These are phyloP conservation scores for Cryphonectria carpinicola DNA, from an alignment of 2,329 filamentous ascomycete species.

Conservation along the genomic window DNA sequence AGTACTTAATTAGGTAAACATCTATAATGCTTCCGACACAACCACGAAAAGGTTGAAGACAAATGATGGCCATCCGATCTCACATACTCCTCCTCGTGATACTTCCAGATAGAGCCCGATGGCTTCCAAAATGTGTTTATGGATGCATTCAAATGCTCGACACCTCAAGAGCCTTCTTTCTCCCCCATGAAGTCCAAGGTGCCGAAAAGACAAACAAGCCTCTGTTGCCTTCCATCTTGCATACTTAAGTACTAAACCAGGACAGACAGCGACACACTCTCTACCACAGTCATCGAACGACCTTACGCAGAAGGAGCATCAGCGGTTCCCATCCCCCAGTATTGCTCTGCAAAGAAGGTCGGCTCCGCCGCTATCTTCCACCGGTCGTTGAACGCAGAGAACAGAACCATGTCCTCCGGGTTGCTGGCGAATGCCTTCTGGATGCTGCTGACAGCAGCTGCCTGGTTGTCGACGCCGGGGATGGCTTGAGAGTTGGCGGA, in stretches of 20 bases:
- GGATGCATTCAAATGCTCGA: not conserved
- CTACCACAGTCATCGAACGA: not conserved
- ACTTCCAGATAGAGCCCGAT: not conserved
- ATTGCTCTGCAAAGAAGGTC: constrained; percentile 74
- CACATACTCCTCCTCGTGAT: not conserved
- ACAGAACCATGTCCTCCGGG: constrained; percentile 65
- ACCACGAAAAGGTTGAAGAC: not conserved
- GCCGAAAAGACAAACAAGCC: not conserved
- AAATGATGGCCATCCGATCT: not conserved
- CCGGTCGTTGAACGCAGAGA: constrained; percentile 77
- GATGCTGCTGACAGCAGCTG: constrained; percentile 67
- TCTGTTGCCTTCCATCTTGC: not conserved
- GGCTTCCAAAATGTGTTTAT: not conserved
- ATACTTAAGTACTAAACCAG: not conserved
- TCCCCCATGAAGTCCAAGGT: not conserved
- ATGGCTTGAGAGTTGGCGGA: constrained; percentile 68
- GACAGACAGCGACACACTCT: not conserved
- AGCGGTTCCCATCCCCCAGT: constrained; percentile 65
- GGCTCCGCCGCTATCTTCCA: constrained; percentile 72
- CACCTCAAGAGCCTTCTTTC: not conserved
- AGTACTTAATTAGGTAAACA: not conserved
- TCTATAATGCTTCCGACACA: not conserved
- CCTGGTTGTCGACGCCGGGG: constrained; percentile 69
- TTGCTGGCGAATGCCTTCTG: constrained; percentile 58
- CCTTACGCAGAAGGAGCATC: constrained; percentile 28